Conservation (phyloP, 2,329 filamentous ascomycete genomes). For the Cladosporium cucumerinum region DNA sequence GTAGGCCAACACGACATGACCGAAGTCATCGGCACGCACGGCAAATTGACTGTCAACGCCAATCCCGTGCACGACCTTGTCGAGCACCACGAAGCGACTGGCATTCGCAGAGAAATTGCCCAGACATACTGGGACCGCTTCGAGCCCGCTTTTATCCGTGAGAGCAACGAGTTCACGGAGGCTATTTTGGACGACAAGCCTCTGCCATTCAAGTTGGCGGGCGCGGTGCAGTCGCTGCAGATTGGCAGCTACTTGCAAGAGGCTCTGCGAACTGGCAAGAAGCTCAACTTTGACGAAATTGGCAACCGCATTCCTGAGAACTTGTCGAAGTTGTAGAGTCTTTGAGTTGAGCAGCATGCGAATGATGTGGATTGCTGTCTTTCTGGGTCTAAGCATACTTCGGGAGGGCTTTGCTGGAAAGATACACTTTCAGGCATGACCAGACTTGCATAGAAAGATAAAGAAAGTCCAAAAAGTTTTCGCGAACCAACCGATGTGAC, state of each 20-base stretch:
- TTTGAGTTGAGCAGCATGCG: background rate
- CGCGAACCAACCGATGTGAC: background rate
- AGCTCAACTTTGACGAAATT: conserved; percentile 54
- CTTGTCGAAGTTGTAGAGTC: background rate
- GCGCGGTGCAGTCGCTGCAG: conserved; percentile 57
- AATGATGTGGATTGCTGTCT: background rate
- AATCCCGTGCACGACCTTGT: conserved; percentile 56
- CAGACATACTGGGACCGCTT: conserved; percentile 62
- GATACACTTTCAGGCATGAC: background rate
- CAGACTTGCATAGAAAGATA: background rate
- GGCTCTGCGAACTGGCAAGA: conserved; percentile 42
- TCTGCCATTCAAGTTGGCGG: conserved; percentile 55
- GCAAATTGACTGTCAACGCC: conserved; percentile 60
- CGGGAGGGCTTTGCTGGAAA: background rate
- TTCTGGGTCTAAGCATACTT: background rate
- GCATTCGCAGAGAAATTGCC: conserved; percentile 59
- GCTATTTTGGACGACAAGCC: conserved; percentile 54
- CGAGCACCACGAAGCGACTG: conserved; percentile 51
- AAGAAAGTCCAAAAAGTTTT: background rate
- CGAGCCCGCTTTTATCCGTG: conserved; percentile 59
- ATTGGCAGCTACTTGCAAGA: conserved; percentile 55
- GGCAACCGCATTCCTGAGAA: conserved; percentile 33
- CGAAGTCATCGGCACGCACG: conserved; percentile 64
- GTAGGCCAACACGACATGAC: conserved; percentile 65
- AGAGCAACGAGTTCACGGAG: conserved; percentile 62